Conservation (phyloP, 2,329 filamentous ascomycete genomes). For the Exophiala phaeomuriformis region DNA sequence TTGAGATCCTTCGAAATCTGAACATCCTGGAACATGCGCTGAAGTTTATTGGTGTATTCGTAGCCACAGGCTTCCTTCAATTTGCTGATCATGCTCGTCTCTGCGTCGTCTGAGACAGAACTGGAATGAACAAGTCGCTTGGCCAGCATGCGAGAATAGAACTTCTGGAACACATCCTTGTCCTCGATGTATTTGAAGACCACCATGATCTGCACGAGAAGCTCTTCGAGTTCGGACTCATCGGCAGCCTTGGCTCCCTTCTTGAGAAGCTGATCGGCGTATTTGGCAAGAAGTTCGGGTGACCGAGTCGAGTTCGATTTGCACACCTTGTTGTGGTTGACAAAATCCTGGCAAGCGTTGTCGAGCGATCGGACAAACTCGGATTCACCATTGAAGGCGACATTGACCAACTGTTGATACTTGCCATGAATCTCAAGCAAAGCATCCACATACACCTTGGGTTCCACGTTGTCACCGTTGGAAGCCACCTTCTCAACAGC, state of each 20-base stretch:
- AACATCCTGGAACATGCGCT: constrained; percentile 99
- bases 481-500: constrained; percentile 87
- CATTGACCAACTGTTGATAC: constrained; percentile 84
- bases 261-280: constrained; percentile 84
- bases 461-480: constrained; percentile 83
- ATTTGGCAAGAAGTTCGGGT: constrained; percentile 89
- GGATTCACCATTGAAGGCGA: constrained; percentile 88
- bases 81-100: constrained; percentile 99
- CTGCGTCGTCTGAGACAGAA: constrained; percentile 92
- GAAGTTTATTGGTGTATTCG: constrained; percentile 98
- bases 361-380: constrained; percentile 95
- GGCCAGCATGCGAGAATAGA: constrained; percentile 94
- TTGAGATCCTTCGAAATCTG: constrained; percentile 98
- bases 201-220: constrained; percentile 90
- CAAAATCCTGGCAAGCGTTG: constrained; percentile 95
- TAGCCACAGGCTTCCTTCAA: constrained; percentile 97
- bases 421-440: constrained; percentile 89
- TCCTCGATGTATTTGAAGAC: constrained; percentile 99
- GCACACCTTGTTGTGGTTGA: constrained; percentile 95
- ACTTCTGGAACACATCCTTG: constrained; percentile 99
- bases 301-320: constrained; percentile 89
- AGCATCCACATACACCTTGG: constrained; percentile 93
- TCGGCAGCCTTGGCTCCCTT: constrained; percentile 90
- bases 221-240: constrained; percentile 85
- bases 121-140: constrained; percentile 90